phyloP scores from a whole-genome alignment of 1,284 basidiomycete species.

The Cutaneotrichosporon arboriforme region DNA sequence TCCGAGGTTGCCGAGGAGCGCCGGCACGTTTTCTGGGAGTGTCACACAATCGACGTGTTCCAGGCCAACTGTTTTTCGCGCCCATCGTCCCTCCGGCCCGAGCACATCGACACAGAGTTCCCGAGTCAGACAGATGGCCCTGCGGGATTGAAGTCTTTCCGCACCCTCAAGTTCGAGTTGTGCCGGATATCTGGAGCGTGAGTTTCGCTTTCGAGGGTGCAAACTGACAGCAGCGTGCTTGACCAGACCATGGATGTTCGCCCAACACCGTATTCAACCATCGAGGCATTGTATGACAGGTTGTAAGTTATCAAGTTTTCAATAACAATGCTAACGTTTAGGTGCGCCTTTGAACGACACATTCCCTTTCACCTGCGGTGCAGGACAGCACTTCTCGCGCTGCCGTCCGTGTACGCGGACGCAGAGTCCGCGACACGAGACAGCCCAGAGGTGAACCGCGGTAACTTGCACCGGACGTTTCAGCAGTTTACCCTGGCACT shows the following conservation, averaged over 20 bases:
- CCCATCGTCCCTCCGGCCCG: constrained; percentile 21
- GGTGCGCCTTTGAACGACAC: constrained; percentile 26
- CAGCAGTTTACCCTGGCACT: constrained; percentile 33
- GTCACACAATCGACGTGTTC: constrained; percentile 27
- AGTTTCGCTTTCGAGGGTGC: background rate
- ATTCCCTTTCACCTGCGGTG: constrained; percentile 29
- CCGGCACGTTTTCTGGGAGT: constrained; percentile 29
- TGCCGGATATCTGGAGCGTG: constrained; percentile 24
- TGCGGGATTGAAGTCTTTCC: constrained; percentile 15
- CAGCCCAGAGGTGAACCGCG: constrained; percentile 20
- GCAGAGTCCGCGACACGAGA: constrained; percentile 19
- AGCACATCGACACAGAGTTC: constrained; percentile 33
- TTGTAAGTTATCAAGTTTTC: background rate
- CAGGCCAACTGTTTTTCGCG: constrained; percentile 34
- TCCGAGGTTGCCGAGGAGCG: constrained; percentile 34
- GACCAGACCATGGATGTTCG: constrained; percentile 23
- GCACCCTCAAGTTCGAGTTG: constrained; percentile 28
- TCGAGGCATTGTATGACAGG: constrained; percentile 22
- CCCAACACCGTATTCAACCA: constrained; percentile 19
- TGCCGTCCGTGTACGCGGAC: constrained; percentile 26
- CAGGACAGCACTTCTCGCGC: constrained; percentile 22
- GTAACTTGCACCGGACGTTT: constrained; percentile 25
- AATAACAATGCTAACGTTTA: too few relatives aligned
- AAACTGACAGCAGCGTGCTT: constrained; percentile 13
- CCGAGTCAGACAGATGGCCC: constrained; percentile 17